Percentiles rank a stretch among this genome's conserved stretches.
Evolutionary conservation across 176 grass and related monocot species (phyloP).

Genomic region (Cenchrus fungigraminus): DNA sequence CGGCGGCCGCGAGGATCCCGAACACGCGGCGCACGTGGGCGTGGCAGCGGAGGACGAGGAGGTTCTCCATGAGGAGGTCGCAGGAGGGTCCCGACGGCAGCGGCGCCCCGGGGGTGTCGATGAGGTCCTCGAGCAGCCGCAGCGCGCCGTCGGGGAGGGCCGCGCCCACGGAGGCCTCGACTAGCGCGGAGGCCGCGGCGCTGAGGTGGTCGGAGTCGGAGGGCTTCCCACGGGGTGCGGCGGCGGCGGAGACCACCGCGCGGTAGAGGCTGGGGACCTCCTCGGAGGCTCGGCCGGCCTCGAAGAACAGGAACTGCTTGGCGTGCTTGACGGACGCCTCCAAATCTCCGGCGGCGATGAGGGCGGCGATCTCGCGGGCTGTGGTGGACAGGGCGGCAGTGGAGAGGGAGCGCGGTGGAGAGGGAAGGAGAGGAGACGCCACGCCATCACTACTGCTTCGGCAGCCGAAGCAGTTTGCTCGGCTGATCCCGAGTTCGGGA

Average conservation of each 20-base stretch:
- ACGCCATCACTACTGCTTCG: background rate
- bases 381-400: too few species aligned
- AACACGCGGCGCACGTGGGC: background rate
- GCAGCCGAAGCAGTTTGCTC: background rate
- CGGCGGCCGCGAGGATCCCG: background rate
- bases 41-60: background rate
- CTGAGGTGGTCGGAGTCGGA: background rate
- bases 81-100: background rate
- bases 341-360: background rate
- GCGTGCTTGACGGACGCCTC: background rate
- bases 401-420: background rate
- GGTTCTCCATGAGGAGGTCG: background rate
- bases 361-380: background rate
- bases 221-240: background rate
- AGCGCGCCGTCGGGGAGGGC: constrained; percentile 1
- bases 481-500: too few species aligned
- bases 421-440: background rate
- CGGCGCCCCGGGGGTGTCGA: background rate
- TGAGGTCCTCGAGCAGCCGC: background rate
- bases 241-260: background rate
- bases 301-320: background rate
- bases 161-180: background rate
- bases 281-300: background rate
- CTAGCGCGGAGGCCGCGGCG: background rate
- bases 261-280: background rate